Base-by-base conservation (phyloP, 768 basidiomycete genomes). In the Kondoa malvinella region DNA sequence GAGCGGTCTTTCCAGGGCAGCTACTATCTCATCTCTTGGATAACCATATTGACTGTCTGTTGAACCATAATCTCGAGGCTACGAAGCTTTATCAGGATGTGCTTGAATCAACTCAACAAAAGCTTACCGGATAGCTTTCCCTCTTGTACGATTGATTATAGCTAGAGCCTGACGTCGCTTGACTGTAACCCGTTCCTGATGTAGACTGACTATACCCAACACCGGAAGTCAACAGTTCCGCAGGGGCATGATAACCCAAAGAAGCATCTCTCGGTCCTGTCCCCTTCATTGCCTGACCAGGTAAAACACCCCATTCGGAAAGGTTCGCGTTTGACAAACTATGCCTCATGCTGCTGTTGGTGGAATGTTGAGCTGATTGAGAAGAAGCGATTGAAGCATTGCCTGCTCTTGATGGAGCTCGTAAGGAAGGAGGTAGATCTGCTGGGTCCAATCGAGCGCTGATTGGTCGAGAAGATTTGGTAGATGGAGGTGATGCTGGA, bases 1-100 rank as follows among this genome's bases (percentile, higher is more conserved):
- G 2, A 69, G 50, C 3, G 68, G 68, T 29, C 68, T 70, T 2
- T 29, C 4, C 26, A 70, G 68, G 62, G 50, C 67, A 34, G 26
- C 67, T 64, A 40, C 62, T 34, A 29, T 68, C 59, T 64, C 56
- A 65, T 16, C 61, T 56, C 57, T 58, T 30, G 33, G 61, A 58
- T 26, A 34, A 68, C 2, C 56, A 68, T 16, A 65, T 14, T 67
- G 65, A 32, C 64, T 58, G n/a, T 34, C 50, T 34, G 34, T 33
- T 3, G 31, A 3, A 2, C 33, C 34, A 40, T 57, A 17, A 12
- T 69, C 16, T 16, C 21, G 21, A 34, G 57, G 30, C 40, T 16
- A 25, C 17, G 68, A 15, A 3, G 34, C 30, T 17, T 16, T 29
- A 30, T 50, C 30, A 27, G 67, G 59, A 32, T n/a, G n/a, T n/a